phyloP scores from a whole-genome alignment of 768 basidiomycete species.

The Amanita molliuscula region DNA sequence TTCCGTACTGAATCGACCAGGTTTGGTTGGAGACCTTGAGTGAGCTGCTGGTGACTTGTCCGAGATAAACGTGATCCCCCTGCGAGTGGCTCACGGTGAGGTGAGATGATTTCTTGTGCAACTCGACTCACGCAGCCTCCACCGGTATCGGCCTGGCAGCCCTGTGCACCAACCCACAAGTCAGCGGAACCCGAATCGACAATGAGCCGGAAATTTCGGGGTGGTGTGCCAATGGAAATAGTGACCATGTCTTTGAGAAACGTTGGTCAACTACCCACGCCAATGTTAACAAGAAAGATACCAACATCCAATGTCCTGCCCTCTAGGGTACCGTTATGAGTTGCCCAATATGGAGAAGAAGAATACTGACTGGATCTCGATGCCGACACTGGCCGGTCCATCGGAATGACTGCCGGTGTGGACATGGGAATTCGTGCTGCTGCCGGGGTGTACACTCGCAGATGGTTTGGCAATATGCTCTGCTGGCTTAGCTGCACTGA shows the following conservation, averaged over 20 bases:
- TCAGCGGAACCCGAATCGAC: conserved; percentile 60
- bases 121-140: conserved; percentile 18
- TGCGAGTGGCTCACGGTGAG: conserved; percentile 7
- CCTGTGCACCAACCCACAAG: conserved; percentile 44
- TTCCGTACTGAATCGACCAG: conserved; percentile 43
- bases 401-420: neutral
- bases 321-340: conserved; percentile 17
- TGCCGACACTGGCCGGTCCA: conserved; percentile 29
- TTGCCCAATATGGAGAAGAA: neutral
- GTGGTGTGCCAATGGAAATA: conserved; percentile 35
- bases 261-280: conserved; percentile 1
- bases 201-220: conserved; percentile 34
- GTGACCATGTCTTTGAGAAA: conserved; percentile 19
- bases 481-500: conserved; percentile 16
- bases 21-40: conserved; percentile 36
- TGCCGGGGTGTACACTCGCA: conserved; percentile 5
- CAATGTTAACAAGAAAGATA: conserved; percentile 3
- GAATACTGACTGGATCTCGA: conserved; percentile 44
- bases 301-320: conserved; percentile 40
- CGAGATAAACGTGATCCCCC: conserved; percentile 39
- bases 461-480: conserved; percentile 9
- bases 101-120: neutral
- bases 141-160: conserved; percentile 25
- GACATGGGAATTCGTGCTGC: conserved; percentile 8
- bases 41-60: conserved; percentile 41